Evolutionary conservation across 2,329 filamentous ascomycete species (phyloP), one percentile per base, ranked within the genome.

Genomic region (Fusarium sterilihyphosum): DNA sequence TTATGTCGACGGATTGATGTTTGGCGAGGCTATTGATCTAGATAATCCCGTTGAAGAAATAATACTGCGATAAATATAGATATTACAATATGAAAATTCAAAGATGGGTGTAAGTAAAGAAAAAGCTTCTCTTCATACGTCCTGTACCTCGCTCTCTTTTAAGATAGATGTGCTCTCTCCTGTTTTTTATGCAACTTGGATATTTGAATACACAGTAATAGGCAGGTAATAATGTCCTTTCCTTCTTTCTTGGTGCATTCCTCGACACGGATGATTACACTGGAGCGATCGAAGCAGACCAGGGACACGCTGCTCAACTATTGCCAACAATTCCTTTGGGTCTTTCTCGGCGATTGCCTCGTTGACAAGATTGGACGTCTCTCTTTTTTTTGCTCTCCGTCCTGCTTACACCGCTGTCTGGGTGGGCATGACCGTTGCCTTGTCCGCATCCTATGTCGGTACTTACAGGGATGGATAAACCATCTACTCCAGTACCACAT

Each of bases 61-160:
- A 8, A 9, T 47, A 7, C 13, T 47, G 44, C 24, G 18, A 12
- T 47, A 29, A 47, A 8, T 22, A 14, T 29, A 29, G 2, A 29
- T 16, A 29, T 11, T 11, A 17, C 14, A 10, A 9, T n/a, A n/a
- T 1, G 4, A n/a, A 37, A 37, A 1, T 2, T 37, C 35, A 37
- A 37, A 37, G 2, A 37, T 37, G 8, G 17, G 16, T 37, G 8
- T 37, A 37, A 37, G 9, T 17, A 17, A 37, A 17, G 9, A 37
- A 37, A 37, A 9, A 1, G 1, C 17, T 37, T 26, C n/a, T 46
- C 11, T 26, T 13, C 7, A 26, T 43, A 17, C 16, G 14, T 43
- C 41, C 3, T 43, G n/a, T 24, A 17, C 9, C 35, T 37, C 4
- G 4, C 35, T 37, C 35, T 37, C 8, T 37, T 43, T 17, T 7